Conservation (phyloP, 2,329 filamentous ascomycete genomes). For the Cladosporium sp. region DNA sequence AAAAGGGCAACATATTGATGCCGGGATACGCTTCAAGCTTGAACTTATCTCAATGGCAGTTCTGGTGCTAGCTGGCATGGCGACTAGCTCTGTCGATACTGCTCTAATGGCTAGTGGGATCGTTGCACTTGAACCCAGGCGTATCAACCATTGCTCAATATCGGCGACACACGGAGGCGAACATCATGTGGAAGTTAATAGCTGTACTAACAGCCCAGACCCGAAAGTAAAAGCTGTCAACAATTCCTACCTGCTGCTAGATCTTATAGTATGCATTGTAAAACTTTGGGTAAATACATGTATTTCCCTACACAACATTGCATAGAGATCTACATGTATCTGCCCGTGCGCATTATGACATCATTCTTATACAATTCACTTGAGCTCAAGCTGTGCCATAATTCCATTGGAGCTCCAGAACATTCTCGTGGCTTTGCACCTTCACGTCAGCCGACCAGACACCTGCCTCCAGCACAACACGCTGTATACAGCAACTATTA, state of each 20-base stretch:
- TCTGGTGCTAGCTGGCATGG: not conserved
- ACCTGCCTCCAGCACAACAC: not conserved
- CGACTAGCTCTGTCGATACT: not conserved
- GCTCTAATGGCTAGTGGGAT: not conserved
- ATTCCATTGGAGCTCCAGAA: constrained; percentile 6
- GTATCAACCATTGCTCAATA: not conserved
- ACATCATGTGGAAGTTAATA: not conserved
- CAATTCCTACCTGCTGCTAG: not conserved
- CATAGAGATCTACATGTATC: too few species aligned
- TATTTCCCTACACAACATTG: too few species aligned
- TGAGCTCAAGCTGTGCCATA: not conserved
- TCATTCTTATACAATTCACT: not conserved
- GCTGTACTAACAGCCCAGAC: not conserved
- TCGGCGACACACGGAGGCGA: not conserved
- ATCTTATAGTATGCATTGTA: too few species aligned
- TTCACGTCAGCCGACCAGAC: not conserved
- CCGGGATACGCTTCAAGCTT: not conserved
- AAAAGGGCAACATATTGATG: not conserved
- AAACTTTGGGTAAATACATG: not conserved
- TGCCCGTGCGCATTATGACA: not conserved
- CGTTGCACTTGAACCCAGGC: not conserved
- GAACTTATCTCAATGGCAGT: not conserved
- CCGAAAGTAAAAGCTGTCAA: not conserved
- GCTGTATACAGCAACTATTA: not conserved
- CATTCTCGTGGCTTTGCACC: not conserved